Base-by-base conservation (phyloP, 306 rosid species). In the Gillenia trifoliata region DNA sequence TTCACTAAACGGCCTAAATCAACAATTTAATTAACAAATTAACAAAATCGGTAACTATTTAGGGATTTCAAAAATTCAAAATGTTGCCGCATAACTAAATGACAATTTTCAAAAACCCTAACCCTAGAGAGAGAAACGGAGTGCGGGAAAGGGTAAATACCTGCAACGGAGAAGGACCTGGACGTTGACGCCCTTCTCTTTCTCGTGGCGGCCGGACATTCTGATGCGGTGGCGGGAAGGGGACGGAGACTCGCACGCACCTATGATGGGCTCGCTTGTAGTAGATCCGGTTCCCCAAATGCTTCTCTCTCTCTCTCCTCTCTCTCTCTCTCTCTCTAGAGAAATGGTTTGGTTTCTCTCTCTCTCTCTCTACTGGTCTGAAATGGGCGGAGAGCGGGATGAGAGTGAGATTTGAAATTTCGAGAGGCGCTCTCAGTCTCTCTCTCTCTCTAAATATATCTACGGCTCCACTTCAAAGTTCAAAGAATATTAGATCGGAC, bases 151-250 rank as follows among this genome's bases (percentile, higher is more conserved):
- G 7, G 15, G 17, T n/a, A 30, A 33, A 6, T 80, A 93, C 98
- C 98, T 85, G 93, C 98, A 93, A 50, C 97, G 96, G 40, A 93
- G 97, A 65, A 93, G 98, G 50, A 93, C 98, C 73, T 93, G 98
- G 76, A 93, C 98, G 67, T 93, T 93, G 47, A 93, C 98, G 23
- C 98, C 98, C 74, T 93, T 93, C 84, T 93, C 98, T 74, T 89
- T 93, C 81, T 87, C 98, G 57, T 84, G 92, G 62, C 96, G 96
- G 33, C 82, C 82, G 22, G 98, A 86, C 98, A 93, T 93, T 80
- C 74, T 80, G 62, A 64, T 77, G 34, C 64, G 49, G 57, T 38
- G 13, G 68, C 50, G 70, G 52, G 77, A 82, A 26, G 72, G 78
- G 22, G 77, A 80, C 49, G 72, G 74, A 26, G 61, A 77, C 41